Percentiles rank a stretch among this genome's conserved stretches.
Evolutionary conservation across 2,329 filamentous ascomycete species (phyloP).

Genomic region (Penicillium oxalicum): DNA sequence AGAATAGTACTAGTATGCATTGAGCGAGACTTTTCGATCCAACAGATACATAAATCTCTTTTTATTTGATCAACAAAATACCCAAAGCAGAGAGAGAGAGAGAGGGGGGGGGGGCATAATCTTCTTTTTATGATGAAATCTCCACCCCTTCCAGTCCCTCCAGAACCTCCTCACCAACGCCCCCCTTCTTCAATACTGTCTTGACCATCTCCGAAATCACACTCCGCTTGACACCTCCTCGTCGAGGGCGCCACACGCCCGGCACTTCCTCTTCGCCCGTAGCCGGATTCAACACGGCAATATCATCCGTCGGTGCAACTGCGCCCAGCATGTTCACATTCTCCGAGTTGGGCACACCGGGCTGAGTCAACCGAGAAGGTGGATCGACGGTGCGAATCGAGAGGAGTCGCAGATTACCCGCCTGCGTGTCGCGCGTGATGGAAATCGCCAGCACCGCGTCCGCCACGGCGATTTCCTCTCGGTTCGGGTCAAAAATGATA

Average conservation of each 20-base stretch:
- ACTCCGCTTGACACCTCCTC: slow-evolving; percentile 73
- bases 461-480: slow-evolving; percentile 88
- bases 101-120: not conserved
- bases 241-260: slow-evolving; percentile 78
- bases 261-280: slow-evolving; percentile 54
- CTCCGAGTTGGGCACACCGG: slow-evolving; percentile 60
- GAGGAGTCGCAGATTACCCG: slow-evolving; percentile 53
- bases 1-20: too few species aligned
- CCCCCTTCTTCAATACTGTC: slow-evolving; percentile 67
- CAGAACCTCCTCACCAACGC: slow-evolving; percentile 80
- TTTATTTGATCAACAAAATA: too few species aligned
- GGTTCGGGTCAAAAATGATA: slow-evolving; percentile 86
- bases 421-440: slow-evolving; percentile 45
- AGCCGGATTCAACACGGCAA: slow-evolving; percentile 39
- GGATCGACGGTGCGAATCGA: slow-evolving; percentile 69
- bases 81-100: too few species aligned
- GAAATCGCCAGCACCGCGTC: slow-evolving; percentile 85
- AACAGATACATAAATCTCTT: too few species aligned
- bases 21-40: too few species aligned
- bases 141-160: slow-evolving; percentile 67
- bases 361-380: slow-evolving; percentile 65
- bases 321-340: slow-evolving; percentile 50
- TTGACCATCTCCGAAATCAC: slow-evolving; percentile 70
- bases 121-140: slow-evolving; percentile 44
- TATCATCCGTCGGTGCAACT: slow-evolving; percentile 37